These are phyloP conservation scores for Trichoderma virens DNA, from an alignment of 495 filamentous ascomycete genomes.

Conservation along the genomic window DNA sequence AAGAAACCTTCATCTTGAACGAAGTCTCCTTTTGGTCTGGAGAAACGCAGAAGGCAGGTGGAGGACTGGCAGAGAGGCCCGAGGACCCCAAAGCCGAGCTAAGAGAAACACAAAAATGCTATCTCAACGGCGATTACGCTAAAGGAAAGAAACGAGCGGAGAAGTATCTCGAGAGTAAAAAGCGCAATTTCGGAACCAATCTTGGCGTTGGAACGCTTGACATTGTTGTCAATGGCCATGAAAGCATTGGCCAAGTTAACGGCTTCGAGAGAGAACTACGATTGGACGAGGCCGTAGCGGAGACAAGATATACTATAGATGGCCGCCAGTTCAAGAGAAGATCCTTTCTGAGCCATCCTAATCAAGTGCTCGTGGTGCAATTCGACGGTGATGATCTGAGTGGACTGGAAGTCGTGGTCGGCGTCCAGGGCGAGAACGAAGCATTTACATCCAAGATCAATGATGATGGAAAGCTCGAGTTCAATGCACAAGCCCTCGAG, in stretches of 20 bases:
- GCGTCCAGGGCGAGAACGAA: slow-evolving; percentile 12
- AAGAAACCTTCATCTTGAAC: slow-evolving; percentile 13
- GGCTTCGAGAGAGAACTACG: slow-evolving; percentile 11
- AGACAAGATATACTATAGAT: slow-evolving; percentile 6
- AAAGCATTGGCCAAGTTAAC: not conserved
- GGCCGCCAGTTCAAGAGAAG: slow-evolving; percentile 9
- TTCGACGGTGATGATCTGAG: slow-evolving; percentile 10
- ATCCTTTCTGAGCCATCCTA: slow-evolving; percentile 13
- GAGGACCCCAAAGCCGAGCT: slow-evolving; percentile 12
- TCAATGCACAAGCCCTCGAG: slow-evolving; percentile 14
- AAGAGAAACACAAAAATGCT: slow-evolving; percentile 9
- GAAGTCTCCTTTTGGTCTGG: slow-evolving; percentile 18
- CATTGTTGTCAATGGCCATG: slow-evolving; percentile 9
- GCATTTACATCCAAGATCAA: slow-evolving; percentile 12
- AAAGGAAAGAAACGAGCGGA: slow-evolving; percentile 13
- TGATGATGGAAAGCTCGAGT: slow-evolving; percentile 10
- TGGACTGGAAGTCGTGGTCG: slow-evolving; percentile 9
- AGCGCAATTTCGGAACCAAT: slow-evolving; percentile 16
- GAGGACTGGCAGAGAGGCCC: not conserved
- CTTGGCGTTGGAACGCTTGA: slow-evolving; percentile 14
- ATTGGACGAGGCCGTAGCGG: slow-evolving; percentile 14
- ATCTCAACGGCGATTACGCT: slow-evolving; percentile 12
- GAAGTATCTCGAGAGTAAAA: slow-evolving; percentile 13
- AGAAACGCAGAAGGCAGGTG: not conserved
- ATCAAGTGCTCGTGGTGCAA: slow-evolving; percentile 13